A percentile compares a stretch with the other conserved stretches of the same genome.
phyloP scores from a whole-genome alignment of 2,329 filamentous ascomycete genomes.

The Botrytis squamosa region DNA sequence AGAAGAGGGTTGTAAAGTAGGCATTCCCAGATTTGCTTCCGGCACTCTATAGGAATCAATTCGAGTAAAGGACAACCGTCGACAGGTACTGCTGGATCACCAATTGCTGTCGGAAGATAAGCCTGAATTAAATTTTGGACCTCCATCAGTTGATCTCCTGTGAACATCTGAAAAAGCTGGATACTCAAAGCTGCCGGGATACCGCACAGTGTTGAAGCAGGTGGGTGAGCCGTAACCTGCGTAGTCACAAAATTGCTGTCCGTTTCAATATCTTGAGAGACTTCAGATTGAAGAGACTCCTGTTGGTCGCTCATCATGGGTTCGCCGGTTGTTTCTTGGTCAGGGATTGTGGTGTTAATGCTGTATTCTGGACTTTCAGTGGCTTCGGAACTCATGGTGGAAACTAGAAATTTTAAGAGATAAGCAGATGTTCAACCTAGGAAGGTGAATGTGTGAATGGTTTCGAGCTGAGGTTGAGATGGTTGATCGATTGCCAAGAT shows the following conservation, averaged over 20 bases:
- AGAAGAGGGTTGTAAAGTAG: background rate
- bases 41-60: background rate
- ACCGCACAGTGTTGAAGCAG: background rate
- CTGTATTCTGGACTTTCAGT: background rate
- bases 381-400: background rate
- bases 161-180: background rate
- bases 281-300: background rate
- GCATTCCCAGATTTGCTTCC: background rate
- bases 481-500: too few relatives aligned
- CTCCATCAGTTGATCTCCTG: background rate
- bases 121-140: background rate
- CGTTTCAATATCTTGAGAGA: too few relatives aligned
- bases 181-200: background rate
- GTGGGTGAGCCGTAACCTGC: fast-evolving
- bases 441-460: background rate
- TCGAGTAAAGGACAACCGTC: background rate
- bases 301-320: too few relatives aligned
- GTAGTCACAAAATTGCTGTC: background rate
- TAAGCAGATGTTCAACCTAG: background rate
- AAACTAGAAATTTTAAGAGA: background rate
- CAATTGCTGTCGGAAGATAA: background rate
- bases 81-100: background rate
- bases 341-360: background rate
- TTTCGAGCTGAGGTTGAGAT: background rate
- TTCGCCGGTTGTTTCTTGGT: background rate